Conservation (phyloP, 371 early-diverging fungal species). For the Syncephalastrum monosporum region DNA sequence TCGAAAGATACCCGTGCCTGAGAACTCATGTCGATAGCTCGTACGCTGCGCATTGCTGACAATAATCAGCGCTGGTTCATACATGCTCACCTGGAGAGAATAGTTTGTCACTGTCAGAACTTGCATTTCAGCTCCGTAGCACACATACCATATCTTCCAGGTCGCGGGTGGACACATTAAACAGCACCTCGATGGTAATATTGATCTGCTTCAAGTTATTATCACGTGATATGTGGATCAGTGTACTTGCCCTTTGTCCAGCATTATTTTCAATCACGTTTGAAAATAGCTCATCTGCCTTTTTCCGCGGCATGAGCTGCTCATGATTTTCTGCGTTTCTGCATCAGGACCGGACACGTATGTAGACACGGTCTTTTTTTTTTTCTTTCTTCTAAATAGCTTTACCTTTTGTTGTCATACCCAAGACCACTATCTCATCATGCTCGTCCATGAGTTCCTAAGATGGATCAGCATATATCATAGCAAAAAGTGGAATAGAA, state of each 20-base stretch:
- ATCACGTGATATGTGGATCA: too few relatives aligned
- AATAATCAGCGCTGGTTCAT: conserved; percentile 12
- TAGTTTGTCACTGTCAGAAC: not conserved
- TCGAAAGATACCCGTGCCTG: conserved; percentile 16
- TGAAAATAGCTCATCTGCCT: conserved; percentile 12
- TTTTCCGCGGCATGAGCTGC: not conserved
- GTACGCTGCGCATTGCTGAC: not conserved
- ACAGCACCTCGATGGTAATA: too few relatives aligned
- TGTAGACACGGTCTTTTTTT: too few relatives aligned
- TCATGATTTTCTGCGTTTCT: not conserved
- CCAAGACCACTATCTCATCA: conserved; percentile 12
- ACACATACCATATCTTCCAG: too few relatives aligned
- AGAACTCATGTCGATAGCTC: conserved; percentile 8
- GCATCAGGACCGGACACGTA: not conserved
- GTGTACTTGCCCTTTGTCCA: too few relatives aligned
- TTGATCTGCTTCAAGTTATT: too few relatives aligned
- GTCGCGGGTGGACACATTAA: too few relatives aligned
- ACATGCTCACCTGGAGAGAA: conserved; percentile 8
- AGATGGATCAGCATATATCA: not conserved
- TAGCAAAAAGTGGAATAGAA: not conserved
- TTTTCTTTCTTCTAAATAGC: not conserved
- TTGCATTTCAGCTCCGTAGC: too few relatives aligned
- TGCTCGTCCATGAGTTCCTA: conserved; percentile 13
- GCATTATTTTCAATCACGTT: conserved; percentile 2
- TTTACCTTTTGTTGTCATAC: conserved; percentile 1